Evolutionary conservation across 208 protist species (phyloP).

Genomic region (Acanthamoeba sp.): DNA sequence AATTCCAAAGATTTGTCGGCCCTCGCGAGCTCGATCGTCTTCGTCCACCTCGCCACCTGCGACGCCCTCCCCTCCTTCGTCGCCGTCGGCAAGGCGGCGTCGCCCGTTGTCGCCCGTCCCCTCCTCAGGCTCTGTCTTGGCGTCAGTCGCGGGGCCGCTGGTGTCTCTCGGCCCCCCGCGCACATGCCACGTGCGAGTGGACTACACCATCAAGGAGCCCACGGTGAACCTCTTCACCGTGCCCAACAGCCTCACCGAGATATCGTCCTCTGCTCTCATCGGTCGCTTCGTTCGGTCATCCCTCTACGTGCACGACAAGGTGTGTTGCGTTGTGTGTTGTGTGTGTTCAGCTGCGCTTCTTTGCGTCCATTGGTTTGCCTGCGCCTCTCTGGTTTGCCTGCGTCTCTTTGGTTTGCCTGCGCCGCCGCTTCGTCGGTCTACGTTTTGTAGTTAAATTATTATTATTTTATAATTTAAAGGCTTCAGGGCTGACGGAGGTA

Average conservation of each 20-base stretch:
- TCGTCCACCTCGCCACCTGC: not conserved
- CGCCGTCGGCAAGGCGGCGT: not conserved
- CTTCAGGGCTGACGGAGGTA: not conserved
- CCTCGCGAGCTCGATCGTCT: not conserved
- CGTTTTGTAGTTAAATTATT: not conserved
- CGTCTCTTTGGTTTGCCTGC: too few relatives aligned
- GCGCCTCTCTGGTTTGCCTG: too few relatives aligned
- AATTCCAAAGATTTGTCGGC: not conserved
- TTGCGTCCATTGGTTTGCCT: too few relatives aligned
- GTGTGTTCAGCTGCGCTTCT: too few relatives aligned
- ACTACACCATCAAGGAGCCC: conserved; percentile 27
- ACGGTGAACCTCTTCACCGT: conserved; percentile 52
- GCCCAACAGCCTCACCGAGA: conserved; percentile 53
- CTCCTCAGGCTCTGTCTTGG: not conserved
- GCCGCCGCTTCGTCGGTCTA: too few relatives aligned
- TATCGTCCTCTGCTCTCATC: not conserved
- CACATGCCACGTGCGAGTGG: conserved; percentile 16
- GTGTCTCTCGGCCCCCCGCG: conserved; percentile 27
- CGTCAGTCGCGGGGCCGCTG: not conserved
- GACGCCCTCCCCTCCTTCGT: not conserved
- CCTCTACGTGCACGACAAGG: conserved; percentile 45
- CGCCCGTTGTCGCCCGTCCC: not conserved
- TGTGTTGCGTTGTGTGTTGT: too few relatives aligned
- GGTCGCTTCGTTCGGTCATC: conserved; percentile 6
- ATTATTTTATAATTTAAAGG: not conserved